A percentile compares a stretch with the other conserved stretches of the same genome.
Conservation (phyloP, 2,329 filamentous ascomycete genomes). For the Ophiostoma pallidulum region DNA sequence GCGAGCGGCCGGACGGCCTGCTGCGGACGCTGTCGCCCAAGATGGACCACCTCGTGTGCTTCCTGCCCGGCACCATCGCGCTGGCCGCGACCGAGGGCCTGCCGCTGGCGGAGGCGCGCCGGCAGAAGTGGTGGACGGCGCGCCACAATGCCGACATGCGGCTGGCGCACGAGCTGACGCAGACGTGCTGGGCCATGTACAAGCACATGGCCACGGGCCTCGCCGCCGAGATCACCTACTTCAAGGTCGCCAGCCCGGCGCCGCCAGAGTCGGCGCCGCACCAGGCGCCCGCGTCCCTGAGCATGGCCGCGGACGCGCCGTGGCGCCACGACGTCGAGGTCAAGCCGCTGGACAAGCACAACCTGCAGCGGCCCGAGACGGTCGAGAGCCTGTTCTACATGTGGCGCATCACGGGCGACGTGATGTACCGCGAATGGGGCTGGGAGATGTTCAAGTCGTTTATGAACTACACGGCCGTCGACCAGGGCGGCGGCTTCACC, state of each 20-base stretch:
- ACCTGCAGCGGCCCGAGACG: constrained; percentile 90
- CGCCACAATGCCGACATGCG: constrained; percentile 79
- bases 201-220: constrained; percentile 80
- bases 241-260: constrained; percentile 63
- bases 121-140: constrained; percentile 61
- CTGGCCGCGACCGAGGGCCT: constrained; percentile 74
- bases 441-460: constrained; percentile 98
- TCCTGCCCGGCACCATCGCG: constrained; percentile 93
- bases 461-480: constrained; percentile 71
- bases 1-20: constrained; percentile 71
- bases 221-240: constrained; percentile 92
- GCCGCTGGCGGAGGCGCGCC: constrained; percentile 64
- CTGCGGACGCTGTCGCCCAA: constrained; percentile 61
- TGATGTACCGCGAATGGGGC: constrained; percentile 86
- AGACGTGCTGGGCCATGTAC: constrained; percentile 98
- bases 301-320: constrained; percentile 41
- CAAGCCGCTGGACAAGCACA: constrained; percentile 76
- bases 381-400: constrained; percentile 97
- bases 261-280: constrained; percentile 48
- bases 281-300: constrained; percentile 40
- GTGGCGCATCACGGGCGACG: constrained; percentile 93
- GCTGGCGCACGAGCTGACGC: constrained; percentile 82
- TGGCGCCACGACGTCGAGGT: constrained; percentile 77
- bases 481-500: constrained; percentile 71
- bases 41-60: constrained; percentile 98